These are phyloP conservation scores for Schizonepeta tenuifolia DNA, from an alignment of 257 asterid species.

Conservation along the genomic window DNA sequence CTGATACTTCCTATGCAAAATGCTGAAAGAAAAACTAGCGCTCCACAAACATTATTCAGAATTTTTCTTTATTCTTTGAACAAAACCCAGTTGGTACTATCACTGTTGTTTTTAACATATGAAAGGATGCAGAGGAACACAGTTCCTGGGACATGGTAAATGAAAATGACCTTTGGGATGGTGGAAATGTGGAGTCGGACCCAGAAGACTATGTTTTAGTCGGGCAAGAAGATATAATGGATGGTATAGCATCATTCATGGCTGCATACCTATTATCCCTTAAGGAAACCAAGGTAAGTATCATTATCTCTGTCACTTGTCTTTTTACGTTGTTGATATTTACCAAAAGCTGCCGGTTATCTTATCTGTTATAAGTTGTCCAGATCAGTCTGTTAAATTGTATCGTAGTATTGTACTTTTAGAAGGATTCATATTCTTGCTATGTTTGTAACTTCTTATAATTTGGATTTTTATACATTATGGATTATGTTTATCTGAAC, in stretches of 20 bases:
- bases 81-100: conserved; percentile 26
- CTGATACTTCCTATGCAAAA: background rate
- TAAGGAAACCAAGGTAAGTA: conserved; percentile 82
- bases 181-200: conserved; percentile 58
- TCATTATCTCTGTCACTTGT: conserved; percentile 22
- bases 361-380: too few relatives aligned
- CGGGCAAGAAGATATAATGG: conserved; percentile 96
- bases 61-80: background rate
- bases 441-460: background rate
- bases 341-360: too few relatives aligned
- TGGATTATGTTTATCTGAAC: background rate
- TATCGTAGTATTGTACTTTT: too few relatives aligned
- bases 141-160: conserved; percentile 94
- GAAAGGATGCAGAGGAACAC: conserved; percentile 72
- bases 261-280: conserved; percentile 90
- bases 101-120: conserved; percentile 29
- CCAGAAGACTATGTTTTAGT: conserved; percentile 89
- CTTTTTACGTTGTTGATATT: background rate
- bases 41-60: background rate
- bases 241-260: conserved; percentile 98
- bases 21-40: conserved; percentile 12
- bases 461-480: too few relatives aligned
- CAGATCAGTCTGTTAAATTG: background rate
- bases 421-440: background rate
- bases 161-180: conserved; percentile 91